Percentiles rank a stretch among this genome's conserved stretches.
Conservation (phyloP, 257 asterid species). For the Lantana camara region DNA sequence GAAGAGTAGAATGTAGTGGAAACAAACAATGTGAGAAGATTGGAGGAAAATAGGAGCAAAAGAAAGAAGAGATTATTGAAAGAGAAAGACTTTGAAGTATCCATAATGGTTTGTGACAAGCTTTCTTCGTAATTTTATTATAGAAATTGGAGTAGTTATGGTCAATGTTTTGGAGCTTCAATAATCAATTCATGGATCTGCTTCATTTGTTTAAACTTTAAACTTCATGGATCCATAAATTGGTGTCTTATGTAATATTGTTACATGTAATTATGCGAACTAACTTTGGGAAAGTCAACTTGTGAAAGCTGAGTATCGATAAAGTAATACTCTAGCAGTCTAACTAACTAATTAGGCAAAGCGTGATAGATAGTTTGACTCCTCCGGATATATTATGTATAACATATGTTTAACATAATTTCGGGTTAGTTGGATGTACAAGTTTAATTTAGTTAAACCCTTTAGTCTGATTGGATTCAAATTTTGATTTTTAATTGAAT, state of each 20-base stretch:
- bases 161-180: too few relatives aligned
- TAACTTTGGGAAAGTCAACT: slow-evolving; percentile 6
- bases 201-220: slow-evolving; percentile 12
- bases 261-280: slow-evolving; percentile 1
- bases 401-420: too few relatives aligned
- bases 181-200: background rate
- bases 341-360: too few relatives aligned
- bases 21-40: slow-evolving; percentile 54
- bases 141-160: background rate
- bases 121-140: too few relatives aligned
- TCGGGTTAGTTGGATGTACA: too few relatives aligned
- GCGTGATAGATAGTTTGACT: too few relatives aligned
- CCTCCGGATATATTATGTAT: too few relatives aligned
- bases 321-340: background rate
- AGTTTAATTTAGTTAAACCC: too few relatives aligned
- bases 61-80: slow-evolving; percentile 41
- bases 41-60: slow-evolving; percentile 49
- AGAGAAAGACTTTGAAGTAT: slow-evolving; percentile 25
- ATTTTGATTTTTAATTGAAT: too few relatives aligned
- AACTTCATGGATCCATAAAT: too few relatives aligned
- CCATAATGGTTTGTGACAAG: slow-evolving; percentile 13
- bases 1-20: slow-evolving; percentile 47
- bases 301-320: background rate
- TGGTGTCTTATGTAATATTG: background rate
- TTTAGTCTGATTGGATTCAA: too few relatives aligned